Base-by-base conservation (phyloP, 2,329 filamentous ascomycete genomes). In the Penicillium hesseltinei region DNA sequence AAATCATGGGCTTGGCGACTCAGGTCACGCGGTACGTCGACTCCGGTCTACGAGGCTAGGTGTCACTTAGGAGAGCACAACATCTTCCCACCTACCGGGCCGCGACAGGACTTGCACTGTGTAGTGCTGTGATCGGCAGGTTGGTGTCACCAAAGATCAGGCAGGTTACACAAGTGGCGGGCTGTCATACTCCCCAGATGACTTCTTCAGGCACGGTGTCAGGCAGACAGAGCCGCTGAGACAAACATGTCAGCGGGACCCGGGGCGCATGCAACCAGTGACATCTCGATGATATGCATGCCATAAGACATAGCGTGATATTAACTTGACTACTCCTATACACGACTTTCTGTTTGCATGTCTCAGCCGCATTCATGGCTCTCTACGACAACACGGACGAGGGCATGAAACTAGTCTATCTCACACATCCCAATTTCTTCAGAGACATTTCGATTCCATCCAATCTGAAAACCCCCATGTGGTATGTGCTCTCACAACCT, bases 311-410 rank as follows among this genome's bases (percentile, higher is more conserved):
- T 29, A 17, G 38, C 13, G 19, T 39, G 21, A 56, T 40, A 19
- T 17, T 33, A 35, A 15, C 35, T 46, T 38, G 21, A n/a, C 3
- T 40, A 36, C 19, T 17, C 13, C 3, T 2, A 31, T 36, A 40
- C 11, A 31, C 33, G 47, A 25, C n/a, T 35, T 7, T 44, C 15
- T 8, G 38, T 38, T 52, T 54, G 21, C 43, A 46, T 60, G 55
- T 62, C 56, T 62, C 51, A 40, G 60, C 56, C 39, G 49, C 42
- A 29, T 52, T 63, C 27, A 42, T 45, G 46, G 61, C 40, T 23
- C 5, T 27, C 31, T 45, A 25, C 31, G 40, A 46, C 15, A 53
- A 29, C 11, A 25, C 15, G 33, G 39, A 25, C 21, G 25, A 39
- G 19, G 13, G 2, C 29, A 45, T 54, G 19, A 17, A 23, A 25